A percentile compares a stretch with the other conserved stretches of the same genome.
These are phyloP conservation scores for Pseudozyma sp. DNA, from an alignment of 1,284 basidiomycete species.

Conservation along the genomic window DNA sequence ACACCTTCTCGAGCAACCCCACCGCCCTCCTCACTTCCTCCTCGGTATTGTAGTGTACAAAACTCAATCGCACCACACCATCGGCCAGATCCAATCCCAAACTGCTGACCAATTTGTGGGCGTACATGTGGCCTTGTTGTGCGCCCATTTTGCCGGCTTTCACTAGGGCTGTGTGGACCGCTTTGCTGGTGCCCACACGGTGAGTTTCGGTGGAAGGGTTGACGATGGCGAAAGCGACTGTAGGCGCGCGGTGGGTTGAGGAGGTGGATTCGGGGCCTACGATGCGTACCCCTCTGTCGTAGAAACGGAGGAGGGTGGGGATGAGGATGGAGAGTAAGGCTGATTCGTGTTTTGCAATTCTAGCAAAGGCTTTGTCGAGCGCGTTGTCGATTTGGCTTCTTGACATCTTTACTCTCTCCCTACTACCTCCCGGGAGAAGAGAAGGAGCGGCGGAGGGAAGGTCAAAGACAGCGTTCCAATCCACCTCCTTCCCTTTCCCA, in stretches of 20 bases:
- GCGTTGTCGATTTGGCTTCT: constrained; percentile 6
- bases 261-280: constrained; percentile 74
- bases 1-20: constrained; percentile 71
- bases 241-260: constrained; percentile 73
- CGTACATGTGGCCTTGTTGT: constrained; percentile 82
- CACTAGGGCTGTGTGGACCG: constrained; percentile 73
- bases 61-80: constrained; percentile 79
- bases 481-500: constrained; percentile 1
- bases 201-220: constrained; percentile 61
- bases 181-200: constrained; percentile 73
- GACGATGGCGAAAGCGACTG: constrained; percentile 78
- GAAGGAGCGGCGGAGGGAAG: not conserved
- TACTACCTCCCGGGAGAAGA: not conserved
- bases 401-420: not conserved
- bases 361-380: constrained; percentile 58
- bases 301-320: constrained; percentile 70
- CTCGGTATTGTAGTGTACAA: constrained; percentile 84
- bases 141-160: constrained; percentile 77
- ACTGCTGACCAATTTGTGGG: constrained; percentile 75
- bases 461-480: constrained; percentile 23
- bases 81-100: constrained; percentile 71
- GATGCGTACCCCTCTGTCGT: constrained; percentile 72
- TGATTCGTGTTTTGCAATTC: constrained; percentile 72
- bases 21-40: constrained; percentile 77
- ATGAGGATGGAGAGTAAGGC: constrained; percentile 71